Percentiles rank a stretch among this genome's conserved stretches.
These are phyloP conservation scores for Metschnikowia vanudenii DNA, from an alignment of 805 yeast species.

Conservation along the genomic window DNA sequence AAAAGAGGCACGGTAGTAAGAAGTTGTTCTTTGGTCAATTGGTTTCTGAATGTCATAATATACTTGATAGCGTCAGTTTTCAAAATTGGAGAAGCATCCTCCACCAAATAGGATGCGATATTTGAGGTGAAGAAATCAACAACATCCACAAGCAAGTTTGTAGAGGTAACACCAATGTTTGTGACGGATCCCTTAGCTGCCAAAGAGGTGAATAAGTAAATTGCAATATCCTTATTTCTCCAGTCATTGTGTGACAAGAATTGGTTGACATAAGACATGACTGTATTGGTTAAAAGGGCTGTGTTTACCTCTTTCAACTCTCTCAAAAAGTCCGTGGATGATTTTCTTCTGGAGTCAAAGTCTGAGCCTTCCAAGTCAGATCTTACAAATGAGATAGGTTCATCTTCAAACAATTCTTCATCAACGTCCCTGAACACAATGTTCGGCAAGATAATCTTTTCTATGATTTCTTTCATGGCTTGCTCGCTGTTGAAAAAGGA, in stretches of 20 bases:
- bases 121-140: slow-evolving; percentile 79
- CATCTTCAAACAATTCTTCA: slow-evolving; percentile 93
- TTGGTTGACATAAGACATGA: slow-evolving; percentile 66
- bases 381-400: slow-evolving; percentile 89
- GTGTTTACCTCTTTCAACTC: slow-evolving; percentile 82
- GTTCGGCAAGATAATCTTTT: slow-evolving; percentile 85
- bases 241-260: slow-evolving; percentile 63
- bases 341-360: slow-evolving; percentile 85
- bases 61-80: slow-evolving; percentile 92
- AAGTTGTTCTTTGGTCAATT: slow-evolving; percentile 82
- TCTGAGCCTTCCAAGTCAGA: slow-evolving; percentile 95
- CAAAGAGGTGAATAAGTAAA: slow-evolving; percentile 79
- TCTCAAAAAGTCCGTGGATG: slow-evolving; percentile 88
- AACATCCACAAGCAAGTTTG: slow-evolving; percentile 81
- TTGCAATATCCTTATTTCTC: slow-evolving; percentile 85
- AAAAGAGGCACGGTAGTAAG: slow-evolving; percentile 76
- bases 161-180: slow-evolving; percentile 79
- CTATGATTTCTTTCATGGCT: slow-evolving; percentile 67
- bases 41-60: slow-evolving; percentile 87
- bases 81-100: slow-evolving; percentile 67
- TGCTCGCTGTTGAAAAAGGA: slow-evolving; percentile 52
- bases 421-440: slow-evolving; percentile 82
- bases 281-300: slow-evolving; percentile 67
- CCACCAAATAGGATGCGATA: slow-evolving; percentile 79
- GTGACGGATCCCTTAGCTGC: slow-evolving; percentile 93